Evolutionary conservation across 768 basidiomycete species (phyloP), one percentile per base, ranked within the genome.

Genomic region (Leccinum subgranulosum): DNA sequence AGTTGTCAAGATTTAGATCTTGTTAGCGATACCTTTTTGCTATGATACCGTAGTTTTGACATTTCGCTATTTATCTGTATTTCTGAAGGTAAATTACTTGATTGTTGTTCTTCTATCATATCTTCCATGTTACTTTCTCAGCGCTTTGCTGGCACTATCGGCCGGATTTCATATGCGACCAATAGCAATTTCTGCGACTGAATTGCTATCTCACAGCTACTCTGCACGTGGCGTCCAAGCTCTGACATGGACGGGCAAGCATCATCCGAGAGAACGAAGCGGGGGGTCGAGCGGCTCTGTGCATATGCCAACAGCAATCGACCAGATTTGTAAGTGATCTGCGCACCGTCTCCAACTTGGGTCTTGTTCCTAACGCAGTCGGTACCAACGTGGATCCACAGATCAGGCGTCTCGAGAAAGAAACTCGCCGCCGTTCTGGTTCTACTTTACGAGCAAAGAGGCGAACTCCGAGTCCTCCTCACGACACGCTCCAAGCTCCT

Each of bases 401-500:
- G 77, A 27, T 72, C 73, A 19, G 58, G 56, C 7, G 73, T 76
- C 46, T 65, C 77, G 10, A 62, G 54, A 15, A 71, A 67, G 50
- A 85, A 79, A 66, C 81, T 85, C 12, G 91, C 85, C 5, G 90
- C 90, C 8, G 92, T 95, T 0, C 78, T 95, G 3, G 84, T 94
- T 2, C 76, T 93, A 11, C 73, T 96, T 1, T 95, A 85, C 60
- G 88, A 94, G 69, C 74, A 81, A n/a, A 78, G 75, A 4, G 87
- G 83, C 17, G 71, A 80, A 46, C 73, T 94, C 6, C 82, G 86
- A 12, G 92, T 95, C 5, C 76, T 95, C 21, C 75, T 96, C 54
- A 96, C 94, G 1, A 96, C 94, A 4, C 83, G 94, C 10, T 90
- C 92, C 6, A 92, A 89, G 69, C 67, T 75, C 3, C 77, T 92